These are phyloP conservation scores for Monosporascus sp. DNA, from an alignment of 2,329 filamentous ascomycete genomes.

Conservation along the genomic window DNA sequence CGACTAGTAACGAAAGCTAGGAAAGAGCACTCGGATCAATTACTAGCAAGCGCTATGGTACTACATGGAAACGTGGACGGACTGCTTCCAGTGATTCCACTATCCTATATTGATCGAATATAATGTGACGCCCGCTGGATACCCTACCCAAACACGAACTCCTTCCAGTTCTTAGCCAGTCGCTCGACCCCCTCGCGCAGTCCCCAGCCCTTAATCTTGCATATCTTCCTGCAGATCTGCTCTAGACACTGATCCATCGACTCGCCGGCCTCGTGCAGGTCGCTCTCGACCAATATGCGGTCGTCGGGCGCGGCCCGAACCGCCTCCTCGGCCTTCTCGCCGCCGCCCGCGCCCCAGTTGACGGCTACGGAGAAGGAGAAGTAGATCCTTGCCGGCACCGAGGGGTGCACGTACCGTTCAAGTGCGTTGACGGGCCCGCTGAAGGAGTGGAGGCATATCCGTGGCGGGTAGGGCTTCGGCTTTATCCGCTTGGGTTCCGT, in stretches of 20 bases:
- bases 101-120: background rate
- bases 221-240: conserved; percentile 70
- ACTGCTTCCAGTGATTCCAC: no score
- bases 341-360: conserved; percentile 59
- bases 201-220: conserved; percentile 70
- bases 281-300: conserved; percentile 80
- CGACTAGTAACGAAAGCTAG: no score
- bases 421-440: conserved; percentile 72
- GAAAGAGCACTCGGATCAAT: no score
- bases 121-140: background rate
- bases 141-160: conserved; percentile 63
- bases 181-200: conserved; percentile 64
- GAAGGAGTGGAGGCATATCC: conserved; percentile 92
- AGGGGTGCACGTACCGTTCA: conserved; percentile 69
- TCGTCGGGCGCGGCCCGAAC: conserved; percentile 72
- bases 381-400: conserved; percentile 71
- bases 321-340: conserved; percentile 52
- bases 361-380: conserved; percentile 85
- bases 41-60: no score
- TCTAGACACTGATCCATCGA: conserved; percentile 75
- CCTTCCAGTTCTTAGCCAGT: conserved; percentile 69
- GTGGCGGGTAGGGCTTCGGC: conserved; percentile 68
- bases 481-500: conserved; percentile 13
- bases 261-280: conserved; percentile 76
- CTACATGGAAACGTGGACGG: no score